These are phyloP conservation scores for Bidens hawaiensis DNA, from an alignment of 140 eudicot genomes.

Conservation along the genomic window DNA sequence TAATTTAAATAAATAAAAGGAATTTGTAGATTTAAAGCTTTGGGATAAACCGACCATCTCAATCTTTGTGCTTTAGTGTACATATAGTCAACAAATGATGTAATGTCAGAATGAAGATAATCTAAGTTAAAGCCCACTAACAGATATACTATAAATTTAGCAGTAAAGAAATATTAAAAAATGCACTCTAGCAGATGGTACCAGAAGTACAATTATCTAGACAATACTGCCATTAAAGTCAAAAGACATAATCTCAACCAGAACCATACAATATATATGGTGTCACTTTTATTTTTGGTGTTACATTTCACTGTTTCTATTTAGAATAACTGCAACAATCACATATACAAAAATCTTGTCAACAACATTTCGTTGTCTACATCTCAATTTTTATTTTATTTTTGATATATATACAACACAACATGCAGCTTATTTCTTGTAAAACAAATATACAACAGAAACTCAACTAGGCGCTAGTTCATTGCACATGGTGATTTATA, in stretches of 20 bases:
- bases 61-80: conserved; percentile 8
- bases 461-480: background rate
- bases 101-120: conserved; percentile 22
- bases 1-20: background rate
- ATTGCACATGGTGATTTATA: background rate
- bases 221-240: conserved; percentile 12
- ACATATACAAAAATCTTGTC: no score
- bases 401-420: no score
- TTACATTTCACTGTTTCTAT: background rate
- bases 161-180: conserved; percentile 8
- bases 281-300: background rate
- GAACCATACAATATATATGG: background rate
- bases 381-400: no score
- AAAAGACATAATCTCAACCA: conserved; percentile 20
- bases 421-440: background rate
- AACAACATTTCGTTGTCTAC: no score
- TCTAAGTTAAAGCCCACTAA: conserved; percentile 11
- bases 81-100: conserved; percentile 28
- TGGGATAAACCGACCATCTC: conserved; percentile 4
- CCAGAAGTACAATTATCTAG: conserved; percentile 8
- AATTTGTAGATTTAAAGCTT: background rate
- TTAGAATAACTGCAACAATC: no score
- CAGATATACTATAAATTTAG: conserved; percentile 10
- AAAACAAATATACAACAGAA: background rate
- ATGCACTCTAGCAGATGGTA: background rate